phyloP scores from a whole-genome alignment of 75 land plant species.

The Azolla pinnata region DNA sequence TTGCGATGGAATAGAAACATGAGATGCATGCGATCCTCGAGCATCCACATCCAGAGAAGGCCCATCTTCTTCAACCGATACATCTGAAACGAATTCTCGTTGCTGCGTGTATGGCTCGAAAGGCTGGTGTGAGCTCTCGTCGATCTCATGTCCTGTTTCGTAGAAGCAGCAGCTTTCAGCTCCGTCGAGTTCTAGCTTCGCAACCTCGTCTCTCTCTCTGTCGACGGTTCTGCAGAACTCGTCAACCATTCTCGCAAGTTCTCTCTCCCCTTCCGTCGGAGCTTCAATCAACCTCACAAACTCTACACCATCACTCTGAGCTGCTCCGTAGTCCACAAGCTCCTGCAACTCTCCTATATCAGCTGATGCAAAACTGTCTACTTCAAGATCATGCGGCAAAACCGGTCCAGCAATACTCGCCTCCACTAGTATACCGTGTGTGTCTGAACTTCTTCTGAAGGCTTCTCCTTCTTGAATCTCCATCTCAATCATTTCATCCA shows the following conservation, averaged over 20 bases:
- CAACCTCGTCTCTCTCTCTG: not conserved
- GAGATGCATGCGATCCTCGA: not conserved
- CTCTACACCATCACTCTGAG: not conserved
- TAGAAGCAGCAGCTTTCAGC: no score
- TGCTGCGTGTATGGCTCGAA: not conserved
- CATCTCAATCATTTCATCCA: conserved; percentile 11
- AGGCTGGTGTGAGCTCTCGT: not conserved
- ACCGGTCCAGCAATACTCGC: not conserved
- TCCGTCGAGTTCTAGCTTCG: not conserved
- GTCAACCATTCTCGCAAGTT: conserved; percentile 11
- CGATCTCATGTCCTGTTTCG: not conserved
- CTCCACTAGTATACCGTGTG: not conserved
- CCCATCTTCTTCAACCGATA: not conserved
- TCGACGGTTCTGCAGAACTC: conserved; percentile 9
- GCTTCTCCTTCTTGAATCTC: conserved; percentile 6
- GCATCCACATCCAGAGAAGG: not conserved
- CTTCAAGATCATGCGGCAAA: no score
- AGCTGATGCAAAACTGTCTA: no score
- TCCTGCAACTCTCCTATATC: not conserved
- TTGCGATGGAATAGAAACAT: not conserved
- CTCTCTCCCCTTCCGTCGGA: conserved; percentile 13
- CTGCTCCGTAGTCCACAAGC: no score
- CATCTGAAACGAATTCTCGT: not conserved
- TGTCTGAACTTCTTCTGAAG: not conserved
- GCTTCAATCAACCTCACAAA: not conserved